Evolutionary conservation across 139 green algal genomes (phyloP), one percentile per base, ranked within the genome.

Genomic region (Chlorella sp.): DNA sequence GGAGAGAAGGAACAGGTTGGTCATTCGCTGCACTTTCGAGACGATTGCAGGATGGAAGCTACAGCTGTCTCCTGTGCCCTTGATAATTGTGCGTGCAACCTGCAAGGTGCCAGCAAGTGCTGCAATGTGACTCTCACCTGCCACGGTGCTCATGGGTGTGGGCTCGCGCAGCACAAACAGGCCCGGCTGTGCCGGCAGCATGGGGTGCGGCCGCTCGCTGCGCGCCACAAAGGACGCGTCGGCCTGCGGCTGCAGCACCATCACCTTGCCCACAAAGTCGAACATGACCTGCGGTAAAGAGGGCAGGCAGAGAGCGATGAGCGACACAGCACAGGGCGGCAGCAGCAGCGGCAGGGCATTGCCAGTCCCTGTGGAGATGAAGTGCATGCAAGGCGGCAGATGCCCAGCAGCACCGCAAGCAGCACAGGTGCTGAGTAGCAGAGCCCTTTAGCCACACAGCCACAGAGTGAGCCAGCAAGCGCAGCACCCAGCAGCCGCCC

Each of bases 221-320:
- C 28, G 51, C 51, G 51, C 56, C 44, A 95, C 89, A 63, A 93
- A 95, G 57, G 47, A 71, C 60, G 92, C 85, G 11, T 85, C 75
- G 11, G 51, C 71, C 78, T 92, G 65, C 26, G 96, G 96, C 91
- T 99, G 97, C 89, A 99, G 86, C 34, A 99, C 89, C 30, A 96
- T 84, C 81, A 97, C 92, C 36, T 89, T 86, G 7, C 97, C 97
- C 41, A 99, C 87, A 73, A 95, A 96, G 78, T 94, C 92, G 91
- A 98, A 99, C 82, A 99, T 93, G 78, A 95, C 76, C 83, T 93
- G 89, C 76, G 87, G 83, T 67, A 23, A 23, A 51, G 32, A 26
- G 4, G 72, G 44, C 12, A 30, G 44, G 44, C 44, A 55, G 51
- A 20, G 51, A 9, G 51, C 21, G 51, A 15, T 60, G 51, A 60